A percentile compares a stretch with the other conserved stretches of the same genome.
Evolutionary conservation across 306 rosid genomes (phyloP).

Genomic region (Begonia loranthoides): DNA sequence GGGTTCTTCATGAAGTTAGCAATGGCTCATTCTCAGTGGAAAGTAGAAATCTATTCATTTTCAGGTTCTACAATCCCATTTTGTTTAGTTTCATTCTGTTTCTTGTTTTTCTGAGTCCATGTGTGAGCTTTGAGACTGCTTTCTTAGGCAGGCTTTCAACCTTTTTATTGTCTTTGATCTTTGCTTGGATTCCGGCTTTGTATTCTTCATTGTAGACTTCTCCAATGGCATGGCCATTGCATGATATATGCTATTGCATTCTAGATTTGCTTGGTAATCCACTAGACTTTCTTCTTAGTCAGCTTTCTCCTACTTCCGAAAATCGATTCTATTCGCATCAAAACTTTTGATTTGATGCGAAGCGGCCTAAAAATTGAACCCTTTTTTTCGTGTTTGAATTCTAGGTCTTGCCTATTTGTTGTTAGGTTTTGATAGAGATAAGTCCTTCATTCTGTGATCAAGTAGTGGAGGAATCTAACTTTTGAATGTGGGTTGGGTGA

Average conservation of each 20-base stretch:
- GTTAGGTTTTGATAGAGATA: constrained; percentile 10
- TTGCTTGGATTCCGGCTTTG: constrained; percentile 12
- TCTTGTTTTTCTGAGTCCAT: constrained; percentile 1
- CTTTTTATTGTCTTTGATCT: constrained; percentile 7
- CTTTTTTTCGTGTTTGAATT: constrained; percentile 3
- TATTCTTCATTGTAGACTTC: too few relatives aligned
- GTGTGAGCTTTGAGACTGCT: constrained; percentile 10
- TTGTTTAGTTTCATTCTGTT: background rate
- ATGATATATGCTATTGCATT: too few relatives aligned
- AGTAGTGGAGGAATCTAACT: background rate
- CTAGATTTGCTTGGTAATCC: too few relatives aligned
- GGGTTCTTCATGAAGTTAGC: background rate
- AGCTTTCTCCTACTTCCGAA: too few relatives aligned
- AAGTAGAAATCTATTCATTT: background rate
- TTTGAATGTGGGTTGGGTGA: background rate
- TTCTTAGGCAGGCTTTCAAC: background rate
- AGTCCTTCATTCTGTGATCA: background rate
- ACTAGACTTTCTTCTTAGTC: too few relatives aligned
- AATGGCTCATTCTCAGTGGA: background rate
- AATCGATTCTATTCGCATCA: constrained; percentile 14
- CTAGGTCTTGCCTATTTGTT: constrained; percentile 1
- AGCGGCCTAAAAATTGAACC: constrained; percentile 14
- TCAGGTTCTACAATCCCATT: background rate
- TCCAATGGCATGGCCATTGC: too few relatives aligned
- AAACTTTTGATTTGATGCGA: constrained; percentile 17